Conservation (phyloP, 2,329 filamentous ascomycete species). For the Sporothrix protearum region DNA sequence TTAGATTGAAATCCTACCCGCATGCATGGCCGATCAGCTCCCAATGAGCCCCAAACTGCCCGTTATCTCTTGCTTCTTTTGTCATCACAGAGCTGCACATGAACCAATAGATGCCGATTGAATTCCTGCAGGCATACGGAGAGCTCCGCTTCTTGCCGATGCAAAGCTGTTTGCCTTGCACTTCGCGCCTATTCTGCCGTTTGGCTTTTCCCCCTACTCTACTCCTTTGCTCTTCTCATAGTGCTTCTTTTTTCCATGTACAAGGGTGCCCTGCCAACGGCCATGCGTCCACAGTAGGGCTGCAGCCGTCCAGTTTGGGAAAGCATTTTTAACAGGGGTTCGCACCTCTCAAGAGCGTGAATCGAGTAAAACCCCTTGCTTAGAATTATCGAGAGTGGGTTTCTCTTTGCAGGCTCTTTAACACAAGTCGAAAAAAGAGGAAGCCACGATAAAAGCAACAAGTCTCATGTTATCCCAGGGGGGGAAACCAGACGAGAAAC, state of each 20-base stretch:
- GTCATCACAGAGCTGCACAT: not conserved
- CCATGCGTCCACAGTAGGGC: slow-evolving; percentile 10
- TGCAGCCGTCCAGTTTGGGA: slow-evolving; percentile 11
- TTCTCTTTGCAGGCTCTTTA: no score
- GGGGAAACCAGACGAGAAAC: not conserved
- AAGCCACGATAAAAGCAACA: no score
- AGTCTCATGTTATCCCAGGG: not conserved
- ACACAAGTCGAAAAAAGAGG: no score
- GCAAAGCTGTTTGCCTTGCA: not conserved
- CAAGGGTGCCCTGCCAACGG: slow-evolving; percentile 1
- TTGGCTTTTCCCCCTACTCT: not conserved
- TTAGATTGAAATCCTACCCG: not conserved
- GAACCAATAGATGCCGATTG: not conserved
- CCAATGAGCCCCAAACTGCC: not conserved
- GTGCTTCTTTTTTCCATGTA: not conserved
- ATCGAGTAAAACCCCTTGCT: no score
- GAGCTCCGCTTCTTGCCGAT: not conserved
- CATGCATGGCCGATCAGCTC: not conserved
- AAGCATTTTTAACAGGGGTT: not conserved
- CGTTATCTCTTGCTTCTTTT: not conserved
- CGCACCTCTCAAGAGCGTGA: not conserved
- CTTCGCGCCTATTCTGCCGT: not conserved
- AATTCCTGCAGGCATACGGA: not conserved
- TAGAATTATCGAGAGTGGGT: not conserved
- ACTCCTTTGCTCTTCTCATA: not conserved